Evolutionary conservation across 495 filamentous ascomycete genomes (phyloP).

Genomic region (Podospora conica): DNA sequence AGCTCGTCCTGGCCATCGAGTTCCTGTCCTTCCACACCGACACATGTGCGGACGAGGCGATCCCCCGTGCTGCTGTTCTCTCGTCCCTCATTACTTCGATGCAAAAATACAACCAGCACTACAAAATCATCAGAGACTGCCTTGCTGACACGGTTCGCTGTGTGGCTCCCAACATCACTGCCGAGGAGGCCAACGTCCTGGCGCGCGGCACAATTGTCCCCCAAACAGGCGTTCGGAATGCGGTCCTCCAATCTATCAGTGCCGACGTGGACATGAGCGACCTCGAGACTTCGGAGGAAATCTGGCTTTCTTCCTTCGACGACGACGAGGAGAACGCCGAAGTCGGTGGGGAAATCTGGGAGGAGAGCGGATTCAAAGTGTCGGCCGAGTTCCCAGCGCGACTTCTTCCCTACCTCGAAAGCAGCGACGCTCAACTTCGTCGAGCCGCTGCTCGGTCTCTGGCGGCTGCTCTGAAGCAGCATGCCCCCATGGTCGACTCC

Average conservation of each 20-base stretch:
- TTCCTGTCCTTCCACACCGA: conserved; percentile 82
- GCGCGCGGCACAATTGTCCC: conserved; percentile 69
- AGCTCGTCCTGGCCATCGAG: conserved; percentile 85
- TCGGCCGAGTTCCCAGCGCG: conserved; percentile 52
- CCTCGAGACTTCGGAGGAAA: conserved; percentile 74
- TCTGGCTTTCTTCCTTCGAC: conserved; percentile 91
- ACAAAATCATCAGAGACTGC: conserved; percentile 89
- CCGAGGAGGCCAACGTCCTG: conserved; percentile 63
- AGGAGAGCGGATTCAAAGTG: conserved; percentile 79
- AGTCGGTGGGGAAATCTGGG: conserved; percentile 82
- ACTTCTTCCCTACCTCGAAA: conserved; percentile 73
- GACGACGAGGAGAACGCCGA: conserved; percentile 83
- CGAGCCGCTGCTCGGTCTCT: conserved; percentile 77
- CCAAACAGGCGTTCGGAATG: conserved; percentile 72
- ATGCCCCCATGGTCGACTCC: conserved; percentile 40
- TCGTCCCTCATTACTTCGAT: conserved; percentile 66
- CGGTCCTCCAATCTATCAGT: conserved; percentile 83
- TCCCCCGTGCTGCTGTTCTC: conserved; percentile 71
- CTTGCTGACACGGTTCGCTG: conserved; percentile 75
- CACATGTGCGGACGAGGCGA: conserved; percentile 58
- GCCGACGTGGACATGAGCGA: conserved; percentile 88
- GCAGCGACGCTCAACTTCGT: conserved; percentile 69
- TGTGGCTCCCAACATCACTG: conserved; percentile 66
- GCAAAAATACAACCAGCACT: conserved; percentile 86
- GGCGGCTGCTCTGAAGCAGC: conserved; percentile 59